Base-by-base conservation (phyloP, 2,329 filamentous ascomycete genomes). In the Claviceps sp. region DNA sequence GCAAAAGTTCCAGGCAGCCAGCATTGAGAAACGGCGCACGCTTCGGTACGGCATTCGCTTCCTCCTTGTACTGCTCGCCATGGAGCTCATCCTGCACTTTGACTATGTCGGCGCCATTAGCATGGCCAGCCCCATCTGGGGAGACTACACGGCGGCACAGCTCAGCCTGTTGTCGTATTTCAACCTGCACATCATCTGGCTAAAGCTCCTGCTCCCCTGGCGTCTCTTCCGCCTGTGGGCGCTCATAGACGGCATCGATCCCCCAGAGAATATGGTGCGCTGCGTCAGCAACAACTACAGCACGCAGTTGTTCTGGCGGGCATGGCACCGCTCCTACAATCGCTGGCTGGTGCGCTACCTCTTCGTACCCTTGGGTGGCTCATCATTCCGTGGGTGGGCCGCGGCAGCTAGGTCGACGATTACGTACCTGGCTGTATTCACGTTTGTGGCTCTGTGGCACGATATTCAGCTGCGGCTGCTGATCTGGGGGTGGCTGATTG, bases 201-300 rank as follows among this genome's bases (percentile, higher is more conserved):
- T 98, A 47, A 98, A 98, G 67, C 81, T 98, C 1, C 81, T 98
- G 4, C 81, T 98, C 7, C 93, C 93, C 1, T 98, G 91, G 90
- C 86, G 93, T n/a, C 85, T 97, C 66, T 97, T 97, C 78, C 87
- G 94, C 4, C 81, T 98, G n/a, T 98, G 93, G 93, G 77, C 88
- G 0, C 77, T 98, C 4, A 65, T 90, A 16, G 93, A 98, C 65
- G 88, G 87, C 55, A 81, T 98, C 59, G 93, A 98, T 63, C 89
- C 93, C 0, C 91, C 93, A 0, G 93, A 98, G 70, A 98, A 98
- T 71, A 96, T 98, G 89, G 80, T 96, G 51, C 87, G 93, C 59
- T 98, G 94, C 69, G 89, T 96, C 70, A 90, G 84, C 63, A 82
- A 98, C 72, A 97, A 97, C 67, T 96, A 90, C 72, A 90, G 85